A percentile compares a stretch with the other conserved stretches of the same genome.
These are phyloP conservation scores for Coniophora puteana DNA, from an alignment of 1,284 basidiomycete species.

Conservation along the genomic window DNA sequence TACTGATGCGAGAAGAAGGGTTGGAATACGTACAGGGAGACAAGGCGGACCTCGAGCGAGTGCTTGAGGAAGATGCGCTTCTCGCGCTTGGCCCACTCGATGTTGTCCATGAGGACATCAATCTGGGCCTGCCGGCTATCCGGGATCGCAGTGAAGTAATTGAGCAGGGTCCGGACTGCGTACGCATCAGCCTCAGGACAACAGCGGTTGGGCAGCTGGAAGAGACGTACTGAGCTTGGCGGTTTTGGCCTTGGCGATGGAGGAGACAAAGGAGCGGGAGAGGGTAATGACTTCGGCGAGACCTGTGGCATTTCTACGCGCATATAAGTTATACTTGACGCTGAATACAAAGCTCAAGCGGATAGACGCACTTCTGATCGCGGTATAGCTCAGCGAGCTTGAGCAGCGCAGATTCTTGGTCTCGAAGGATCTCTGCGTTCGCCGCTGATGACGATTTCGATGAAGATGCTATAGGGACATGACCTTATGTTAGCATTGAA, in stretches of 20 bases:
- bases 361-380: constrained; percentile 70
- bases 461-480: constrained; percentile 15
- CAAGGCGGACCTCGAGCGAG: constrained; percentile 88
- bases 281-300: constrained; percentile 86
- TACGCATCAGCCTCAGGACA: constrained; percentile 8
- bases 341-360: no score
- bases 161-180: constrained; percentile 87
- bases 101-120: constrained; percentile 84
- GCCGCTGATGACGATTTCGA: constrained; percentile 21
- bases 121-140: constrained; percentile 81
- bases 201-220: background rate
- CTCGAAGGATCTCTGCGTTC: constrained; percentile 61
- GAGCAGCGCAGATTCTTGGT: constrained; percentile 86
- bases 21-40: constrained; percentile 58
- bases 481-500: constrained; percentile 19
- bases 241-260: constrained; percentile 97
- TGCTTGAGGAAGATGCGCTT: constrained; percentile 97
- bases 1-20: background rate
- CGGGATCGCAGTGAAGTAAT: constrained; percentile 81
- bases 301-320: constrained; percentile 73
- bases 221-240: constrained; percentile 84
- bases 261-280: constrained; percentile 89
- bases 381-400: constrained; percentile 88
- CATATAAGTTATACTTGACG: background rate
- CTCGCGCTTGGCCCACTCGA: constrained; percentile 89